These are phyloP conservation scores for Phoma sp. DNA, from an alignment of 2,329 filamentous ascomycete genomes.

Conservation along the genomic window DNA sequence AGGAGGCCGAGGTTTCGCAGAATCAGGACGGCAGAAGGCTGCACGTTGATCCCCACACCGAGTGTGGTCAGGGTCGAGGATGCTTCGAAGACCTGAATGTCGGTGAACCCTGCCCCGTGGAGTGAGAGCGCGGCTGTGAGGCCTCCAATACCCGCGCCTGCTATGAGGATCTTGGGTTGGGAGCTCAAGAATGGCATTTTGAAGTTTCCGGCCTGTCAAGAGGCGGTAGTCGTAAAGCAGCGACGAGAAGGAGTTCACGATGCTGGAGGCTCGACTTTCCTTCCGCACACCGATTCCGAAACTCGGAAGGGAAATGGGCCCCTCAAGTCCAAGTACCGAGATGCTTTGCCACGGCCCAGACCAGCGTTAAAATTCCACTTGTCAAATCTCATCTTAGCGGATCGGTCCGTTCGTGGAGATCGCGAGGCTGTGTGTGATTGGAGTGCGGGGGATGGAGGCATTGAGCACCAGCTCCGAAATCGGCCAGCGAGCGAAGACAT, in stretches of 20 bases:
- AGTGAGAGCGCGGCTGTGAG: constrained; percentile 73
- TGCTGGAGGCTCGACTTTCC: no score
- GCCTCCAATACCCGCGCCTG: constrained; percentile 73
- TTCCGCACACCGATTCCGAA: background rate
- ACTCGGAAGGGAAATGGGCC: constrained; percentile 2
- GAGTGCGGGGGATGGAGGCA: no score
- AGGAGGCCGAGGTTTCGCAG: constrained; percentile 53
- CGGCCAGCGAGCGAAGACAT: background rate
- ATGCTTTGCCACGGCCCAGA: constrained; percentile 9
- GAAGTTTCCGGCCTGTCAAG: background rate
- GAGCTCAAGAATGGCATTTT: constrained; percentile 28
- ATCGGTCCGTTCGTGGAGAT: constrained; percentile 8
- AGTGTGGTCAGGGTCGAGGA: constrained; percentile 51
- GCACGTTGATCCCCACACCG: constrained; percentile 57
- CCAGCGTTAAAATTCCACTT: background rate
- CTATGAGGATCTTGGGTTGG: constrained; percentile 37
- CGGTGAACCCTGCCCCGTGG: constrained; percentile 68
- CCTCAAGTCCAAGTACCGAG: constrained; percentile 9
- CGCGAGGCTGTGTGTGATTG: constrained; percentile 8
- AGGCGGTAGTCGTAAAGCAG: background rate
- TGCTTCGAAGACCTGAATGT: constrained; percentile 54
- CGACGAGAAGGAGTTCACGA: background rate
- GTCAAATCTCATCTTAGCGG: constrained; percentile 5
- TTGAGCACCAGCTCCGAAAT: background rate
- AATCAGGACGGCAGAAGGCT: constrained; percentile 55